Percentiles rank a stretch among this genome's conserved stretches.
phyloP scores from a whole-genome alignment of 345 rosid species.

The Lenwebbia sp. region DNA sequence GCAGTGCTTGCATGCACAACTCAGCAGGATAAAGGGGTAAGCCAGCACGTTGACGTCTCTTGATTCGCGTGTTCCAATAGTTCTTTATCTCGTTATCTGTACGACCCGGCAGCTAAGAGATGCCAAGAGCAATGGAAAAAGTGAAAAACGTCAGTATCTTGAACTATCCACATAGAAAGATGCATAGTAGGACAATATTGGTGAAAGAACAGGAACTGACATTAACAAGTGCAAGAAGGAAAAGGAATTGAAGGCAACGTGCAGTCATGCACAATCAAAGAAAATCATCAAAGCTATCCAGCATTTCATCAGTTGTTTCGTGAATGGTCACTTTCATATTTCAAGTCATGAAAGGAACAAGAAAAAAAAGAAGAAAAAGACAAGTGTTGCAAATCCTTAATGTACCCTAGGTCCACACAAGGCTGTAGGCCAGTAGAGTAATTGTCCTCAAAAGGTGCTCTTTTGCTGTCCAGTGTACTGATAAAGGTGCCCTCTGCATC shows the following conservation, averaged over 20 bases:
- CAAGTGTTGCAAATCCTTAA: not conserved
- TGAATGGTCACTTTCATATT: not conserved
- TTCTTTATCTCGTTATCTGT: constrained; percentile 99
- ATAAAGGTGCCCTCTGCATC: not conserved
- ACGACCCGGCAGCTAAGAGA: constrained; percentile 81
- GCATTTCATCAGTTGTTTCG: not conserved
- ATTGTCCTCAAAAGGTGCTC: not conserved
- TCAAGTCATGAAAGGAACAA: not conserved
- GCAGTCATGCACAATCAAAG: not conserved
- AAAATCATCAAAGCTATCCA: not conserved
- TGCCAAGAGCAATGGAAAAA: not conserved
- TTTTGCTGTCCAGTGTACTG: not conserved
- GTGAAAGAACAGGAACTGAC: not conserved
- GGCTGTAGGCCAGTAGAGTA: not conserved
- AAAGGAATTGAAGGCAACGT: not conserved
- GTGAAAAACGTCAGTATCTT: not conserved
- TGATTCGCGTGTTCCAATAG: constrained; percentile 96
- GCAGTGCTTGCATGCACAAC: constrained; percentile 45
- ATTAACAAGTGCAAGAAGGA: not conserved
- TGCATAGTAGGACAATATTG: not conserved
- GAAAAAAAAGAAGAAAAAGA: not conserved
- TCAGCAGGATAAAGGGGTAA: constrained; percentile 95
- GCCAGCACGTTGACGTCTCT: constrained; percentile 91
- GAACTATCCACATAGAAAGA: not conserved
- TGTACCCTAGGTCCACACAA: not conserved